Base-by-base conservation (phyloP, 768 basidiomycete species). In the Cystobasidium ongulense region DNA sequence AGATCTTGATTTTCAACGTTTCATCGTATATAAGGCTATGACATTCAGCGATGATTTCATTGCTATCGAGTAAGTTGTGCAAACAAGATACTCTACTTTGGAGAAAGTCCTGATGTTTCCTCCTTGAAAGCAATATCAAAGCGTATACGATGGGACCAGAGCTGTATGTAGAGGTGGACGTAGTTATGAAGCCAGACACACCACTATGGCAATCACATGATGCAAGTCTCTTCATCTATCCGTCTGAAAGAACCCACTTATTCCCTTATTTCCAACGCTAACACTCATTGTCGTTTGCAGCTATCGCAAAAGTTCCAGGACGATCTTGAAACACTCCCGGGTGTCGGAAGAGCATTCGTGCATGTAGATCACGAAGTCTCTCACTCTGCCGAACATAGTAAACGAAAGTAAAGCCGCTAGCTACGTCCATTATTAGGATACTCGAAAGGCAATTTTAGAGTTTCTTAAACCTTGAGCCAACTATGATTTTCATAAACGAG, bases 121-220 rank as follows among this genome's bases (percentile, higher is more conserved):
- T 21, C 27, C 4, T 29, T 27, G 33, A 27, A 10, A 67, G 43
- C 43, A 33, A 41, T 41, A 67, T 67, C 27, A 85, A 92, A 73
- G 94, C 93, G 15, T 98, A 97, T 78, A 92, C 96, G 74, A 80
- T 79, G 21, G 82, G 82, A 17, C 81, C 75, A 31, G 67, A 75
- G 74, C 95, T 92, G 79, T 90, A 93, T 79, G 93, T 97, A 54
- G 96, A 98, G 81, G 85, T 98, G 17, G 96, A 99, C 80, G 86
- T 97, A 57, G 94, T 97, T 52, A 90, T 97, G 89, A 86, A 88
- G 74, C 89, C 88, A 11, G 87, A 87, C 72, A 96, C 92, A 29
- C 91, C 92, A 0, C 83, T 98, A 0, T 91, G 89, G 88, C 88
- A 80, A 27, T 81, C 82, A 18, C 81, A 82, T 63, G 83, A 83